Conservation (phyloP, 225 moss, liverwort and hornwort genomes). For the Straminergon stramineum region DNA sequence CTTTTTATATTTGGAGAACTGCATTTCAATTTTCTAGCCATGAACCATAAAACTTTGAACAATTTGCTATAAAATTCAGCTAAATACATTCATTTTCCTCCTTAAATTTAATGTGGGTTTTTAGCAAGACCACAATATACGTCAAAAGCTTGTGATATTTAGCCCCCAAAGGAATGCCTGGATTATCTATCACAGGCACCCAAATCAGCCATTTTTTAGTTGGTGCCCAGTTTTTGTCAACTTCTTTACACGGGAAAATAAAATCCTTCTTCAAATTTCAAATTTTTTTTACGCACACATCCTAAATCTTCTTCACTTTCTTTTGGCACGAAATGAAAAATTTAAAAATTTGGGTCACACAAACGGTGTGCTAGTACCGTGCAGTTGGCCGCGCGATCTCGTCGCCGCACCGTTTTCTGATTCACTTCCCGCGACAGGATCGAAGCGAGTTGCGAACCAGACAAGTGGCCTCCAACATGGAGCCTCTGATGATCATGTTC, state of each 20-base stretch:
- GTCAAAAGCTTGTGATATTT: background rate
- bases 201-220: background rate
- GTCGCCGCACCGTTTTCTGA: background rate
- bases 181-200: accelerated
- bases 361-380: background rate
- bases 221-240: background rate
- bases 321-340: no score
- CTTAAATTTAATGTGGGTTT: background rate
- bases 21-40: background rate
- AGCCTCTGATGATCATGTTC: background rate
- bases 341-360: background rate
- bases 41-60: background rate
- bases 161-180: accelerated
- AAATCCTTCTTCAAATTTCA: background rate
- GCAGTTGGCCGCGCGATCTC: background rate
- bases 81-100: background rate
- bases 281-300: no score
- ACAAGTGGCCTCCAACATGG: background rate
- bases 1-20: background rate
- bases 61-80: background rate
- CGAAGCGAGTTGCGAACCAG: background rate
- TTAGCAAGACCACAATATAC: background rate
- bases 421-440: background rate
- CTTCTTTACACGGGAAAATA: no score
- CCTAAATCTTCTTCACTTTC: background rate